Evolutionary conservation across 441 rosid genomes (phyloP), one percentile per base, ranked within the genome.

Genomic region (Macaranga tanarius): DNA sequence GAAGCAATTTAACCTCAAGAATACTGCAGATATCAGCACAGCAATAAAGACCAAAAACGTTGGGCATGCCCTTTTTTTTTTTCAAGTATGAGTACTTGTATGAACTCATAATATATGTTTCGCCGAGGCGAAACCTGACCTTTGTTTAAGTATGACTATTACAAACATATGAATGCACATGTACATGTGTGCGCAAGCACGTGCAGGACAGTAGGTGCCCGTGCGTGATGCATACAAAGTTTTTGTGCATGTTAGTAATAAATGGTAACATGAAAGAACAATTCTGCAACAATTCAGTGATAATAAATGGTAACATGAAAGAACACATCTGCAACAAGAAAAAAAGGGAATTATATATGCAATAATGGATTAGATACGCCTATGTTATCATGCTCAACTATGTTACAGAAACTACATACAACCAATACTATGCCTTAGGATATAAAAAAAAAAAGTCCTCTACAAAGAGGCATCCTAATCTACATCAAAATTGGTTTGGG

Each of bases 401-500:
- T 68, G 67, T 70, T 64, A 61, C 65, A 75, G 40, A 19, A 73
- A 58, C 38, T 70, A 58, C 62, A 62, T 70, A 58, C 62, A 62
- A 65, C 68, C 44, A 72, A 61, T 57, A 72, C 65, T 60, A 50
- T 70, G 73, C 70, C 70, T n/a, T 3, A 1, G 57, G n/a, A n/a
- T n/a, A n/a, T n/a, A 68, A 64, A 66, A 64, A 31, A 62, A 23
- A 20, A 40, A 17, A 19, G 47, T 23, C 19, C 47, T 59, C 57
- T 9, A 51, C 67, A 69, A 15, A 28, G 59, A 12, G 67, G 69
- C 77, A 52, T 28, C 48, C 75, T 80, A 77, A 58, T 56, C 79
- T 67, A 57, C 59, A 62, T 73, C 77, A 82, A 77, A 82, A 80
- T 70, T 77, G 77, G 54, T 51, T 61, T 59, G 20, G 31, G 75